Base-by-base conservation (phyloP, 192 early-diverging fungal genomes). In the Spizellomyces punctatus region DNA sequence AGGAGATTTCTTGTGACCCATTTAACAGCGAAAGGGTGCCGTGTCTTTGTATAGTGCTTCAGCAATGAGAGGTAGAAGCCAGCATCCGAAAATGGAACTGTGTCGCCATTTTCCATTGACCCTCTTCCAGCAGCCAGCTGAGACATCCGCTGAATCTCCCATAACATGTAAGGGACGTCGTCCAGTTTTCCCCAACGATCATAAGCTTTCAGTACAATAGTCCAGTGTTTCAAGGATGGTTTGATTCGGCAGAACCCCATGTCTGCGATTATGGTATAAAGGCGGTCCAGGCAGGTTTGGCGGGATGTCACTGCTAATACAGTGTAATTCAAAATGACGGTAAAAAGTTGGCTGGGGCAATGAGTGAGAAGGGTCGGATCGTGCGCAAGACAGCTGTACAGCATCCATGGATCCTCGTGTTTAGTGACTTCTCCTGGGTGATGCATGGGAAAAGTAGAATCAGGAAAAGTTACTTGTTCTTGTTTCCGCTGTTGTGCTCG, bases 241-340 rank as follows among this genome's bases (percentile, higher is more conserved):
- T 2, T 22, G n/a, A 41, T 6, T 36, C 70, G 58, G 42, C 41
- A 42, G 8, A 64, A 46, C 27, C 21, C 19, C 61, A 72, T 72
- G 22, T 72, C 70, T 6, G 46, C 48, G 43, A 72, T 48, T n/a
- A 72, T 27, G 27, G 16, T 16, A 6, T 46, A 8, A 43, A 59
- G 27, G 21, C 70, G 48, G 62, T 72, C 70, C 19, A 72, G 54
- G 54, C 70, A 72, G 5, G 45, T 50, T 56, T 72, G 70, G 7
- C 61, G 70, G 22, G 61, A 64, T 19, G 44, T 52, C 21, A 64
- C 70, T 4, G 49, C 43, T 12, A 36, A 22, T 12, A 9, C 10
- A 5, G 57, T n/a, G 41, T 64, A 72, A 6, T 5, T 36, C 10
- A 72, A 12, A 36, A 72, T 21, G 10, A 7, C 49, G 2, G 70